phyloP scores from a whole-genome alignment of 345 rosid species.

The rapeseed (Brassica napus) region Da-Ae NC_063443.1:3729001-3729500 shows the following conservation, averaged over 20 bases:
- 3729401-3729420: slow-evolving; percentile 13
- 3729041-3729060: not conserved
- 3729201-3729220: no score
- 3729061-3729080: not conserved
- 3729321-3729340: slow-evolving; percentile 13
- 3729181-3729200: slow-evolving; percentile 26
- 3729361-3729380: slow-evolving; percentile 7
- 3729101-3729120: not conserved
- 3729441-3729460: slow-evolving; percentile 62
- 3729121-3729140: slow-evolving; percentile 80
- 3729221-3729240: slow-evolving; percentile 10
- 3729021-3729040: not conserved
- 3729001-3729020: not conserved
- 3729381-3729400: slow-evolving; percentile 4
- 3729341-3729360: slow-evolving; percentile 24
- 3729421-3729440: slow-evolving; percentile 42
- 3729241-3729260: slow-evolving; percentile 32
- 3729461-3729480: slow-evolving; percentile 88
- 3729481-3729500: slow-evolving; percentile 91
- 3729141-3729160: slow-evolving; percentile 91
- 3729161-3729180: slow-evolving; percentile 88
- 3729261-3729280: slow-evolving; percentile 21
- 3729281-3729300: slow-evolving; percentile 18
- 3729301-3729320: slow-evolving; percentile 16
- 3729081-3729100: not conserved